Percentiles rank a stretch among this genome's conserved stretches.
phyloP scores from a whole-genome alignment of 176 grass and related monocot genomes.

The Puya raimondii region DNA sequence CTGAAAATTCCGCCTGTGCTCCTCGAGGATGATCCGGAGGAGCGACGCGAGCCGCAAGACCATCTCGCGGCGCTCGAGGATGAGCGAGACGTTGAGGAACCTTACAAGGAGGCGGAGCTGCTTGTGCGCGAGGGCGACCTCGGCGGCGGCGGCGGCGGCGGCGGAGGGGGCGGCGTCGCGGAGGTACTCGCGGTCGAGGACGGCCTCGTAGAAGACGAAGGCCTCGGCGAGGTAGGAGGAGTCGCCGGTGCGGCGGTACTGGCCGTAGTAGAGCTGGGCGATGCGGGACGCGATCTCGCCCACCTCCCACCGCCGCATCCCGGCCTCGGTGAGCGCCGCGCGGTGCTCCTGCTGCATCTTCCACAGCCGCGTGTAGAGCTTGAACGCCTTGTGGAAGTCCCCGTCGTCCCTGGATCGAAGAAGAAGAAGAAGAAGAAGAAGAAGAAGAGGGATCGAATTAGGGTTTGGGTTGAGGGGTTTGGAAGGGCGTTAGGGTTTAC shows the following conservation, averaged over 20 bases:
- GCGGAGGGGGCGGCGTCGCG: constrained; percentile 21
- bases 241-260: constrained; percentile 18
- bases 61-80: constrained; percentile 50
- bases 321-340: not conserved
- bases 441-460: not conserved
- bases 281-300: constrained; percentile 22
- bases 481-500: not conserved
- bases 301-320: constrained; percentile 17
- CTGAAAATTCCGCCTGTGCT: constrained; percentile 64
- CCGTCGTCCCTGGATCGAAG: not conserved
- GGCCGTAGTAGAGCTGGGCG: constrained; percentile 21
- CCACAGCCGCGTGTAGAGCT: constrained; percentile 17
- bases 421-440: not conserved
- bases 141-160: constrained; percentile 21
- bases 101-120: constrained; percentile 87
- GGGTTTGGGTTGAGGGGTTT: not conserved
- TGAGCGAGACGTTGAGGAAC: constrained; percentile 78
- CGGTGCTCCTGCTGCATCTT: constrained; percentile 15
- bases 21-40: constrained; percentile 53
- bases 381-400: constrained; percentile 17
- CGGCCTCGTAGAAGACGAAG: constrained; percentile 26
- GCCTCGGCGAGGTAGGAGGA: constrained; percentile 12
- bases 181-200: constrained; percentile 46
- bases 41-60: constrained; percentile 33
- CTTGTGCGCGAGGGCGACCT: constrained; percentile 44